Base-by-base conservation (phyloP, 192 early-diverging fungal genomes). In the Coemansia reversa region DNA sequence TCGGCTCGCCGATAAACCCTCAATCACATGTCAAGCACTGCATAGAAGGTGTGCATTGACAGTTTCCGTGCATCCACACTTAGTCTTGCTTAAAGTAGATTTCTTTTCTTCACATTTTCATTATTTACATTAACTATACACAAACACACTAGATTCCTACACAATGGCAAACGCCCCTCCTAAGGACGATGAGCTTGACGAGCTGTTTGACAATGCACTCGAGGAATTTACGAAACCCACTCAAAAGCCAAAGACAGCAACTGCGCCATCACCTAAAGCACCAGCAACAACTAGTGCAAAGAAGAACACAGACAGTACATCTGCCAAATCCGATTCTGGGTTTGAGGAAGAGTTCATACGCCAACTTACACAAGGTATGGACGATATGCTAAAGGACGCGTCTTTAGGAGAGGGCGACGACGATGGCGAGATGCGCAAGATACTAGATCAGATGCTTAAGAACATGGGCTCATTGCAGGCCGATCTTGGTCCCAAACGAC, bases 311-410 rank as follows among this genome's bases (percentile, higher is more conserved):
- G 66, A 14, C 39, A 45, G 39, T 16, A 16, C 39, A 45, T 45
- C 68, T 32, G 70, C 65, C 11, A 66, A 67, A 1, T 66, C 35
- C 6, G 69, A 65, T 9, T 69, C 65, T 19, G 60, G 67, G 33
- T 60, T 84, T 42, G 89, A 92, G 45, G 87, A 87, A 6, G 92
- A 91, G 56, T 91, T 93, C 72, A 82, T 86, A 48, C 81, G 85
- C 60, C 86, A 91, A 55, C 76, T 95, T 9, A 81, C 89, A 18
- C 83, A 89, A 51, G 89, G 91, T 14, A 94, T 96, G 94, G 90
- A 94, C 49, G 65, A 76, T 24, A 69, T 87, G 48, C 51, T 87
- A 30, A 75, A 81, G 50, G 75, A 67, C 25, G 54, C 70, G 7
- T 54, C 78, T 18, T 48, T 30, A 42, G 65, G 57, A 2, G 65